Evolutionary conservation across 129 eudicot genomes (phyloP), one percentile per base, ranked within the genome.

Genomic region (Artemisia tridentata): DNA sequence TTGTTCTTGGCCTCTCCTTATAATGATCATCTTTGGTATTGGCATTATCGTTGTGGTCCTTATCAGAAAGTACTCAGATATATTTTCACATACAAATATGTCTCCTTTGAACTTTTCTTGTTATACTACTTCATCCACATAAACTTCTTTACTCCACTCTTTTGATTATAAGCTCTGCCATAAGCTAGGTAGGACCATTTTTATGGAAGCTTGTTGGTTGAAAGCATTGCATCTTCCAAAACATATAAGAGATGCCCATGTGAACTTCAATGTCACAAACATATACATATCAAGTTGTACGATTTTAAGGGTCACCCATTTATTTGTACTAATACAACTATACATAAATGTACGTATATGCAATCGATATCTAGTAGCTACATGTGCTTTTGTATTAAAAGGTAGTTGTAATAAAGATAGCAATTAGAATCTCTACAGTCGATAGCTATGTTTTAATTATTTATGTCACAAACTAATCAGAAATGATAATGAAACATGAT

Each of bases 151-250:
- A 63, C 67, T 43, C 59, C 52, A 71, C 67, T 62, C 60, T 43
- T 77, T 52, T 67, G 71, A 77, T 25, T 70, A 70, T 63, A 71
- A 52, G 65, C 65, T 77, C 70, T 77, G 75, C 59, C 81, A 43
- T 63, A 69, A 63, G 67, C 76, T 71, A 71, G 72, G 81, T 71
- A 71, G 81, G 81, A 71, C 81, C 81, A 71, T 70, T 62, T 71
- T 25, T 58, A 55, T 77, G 75, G 81, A 77, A 70, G 77, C 62
- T 77, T 77, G 77, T 71, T 77, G 46, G 60, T 54, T 54, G 72
- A 77, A 70, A 71, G 61, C 81, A 77, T 21, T 71, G 77, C 76
- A 77, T 77, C 71, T 77, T 77, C 77, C 81, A 77, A 77, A 76
- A 70, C 70, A 45, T 62, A 63, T 63, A 13, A 63, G 72, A 69